Evolutionary conservation across 2,329 filamentous ascomycete genomes (phyloP).

Genomic region (Fusarium nematophilum): DNA sequence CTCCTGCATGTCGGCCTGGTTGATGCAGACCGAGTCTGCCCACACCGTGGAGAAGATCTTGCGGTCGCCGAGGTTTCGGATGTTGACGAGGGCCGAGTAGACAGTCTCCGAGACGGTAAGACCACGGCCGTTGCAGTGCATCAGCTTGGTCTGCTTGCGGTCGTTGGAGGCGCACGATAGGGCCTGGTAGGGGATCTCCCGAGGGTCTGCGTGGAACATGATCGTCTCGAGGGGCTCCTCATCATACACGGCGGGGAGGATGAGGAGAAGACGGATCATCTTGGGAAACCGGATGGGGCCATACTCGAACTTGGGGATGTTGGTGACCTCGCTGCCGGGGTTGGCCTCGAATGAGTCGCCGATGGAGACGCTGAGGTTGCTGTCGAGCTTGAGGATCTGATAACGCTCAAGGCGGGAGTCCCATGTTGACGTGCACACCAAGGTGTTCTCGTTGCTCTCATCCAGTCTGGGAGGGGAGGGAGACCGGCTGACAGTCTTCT

Average conservation of each 20-base stretch:
- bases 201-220: constrained; percentile 12
- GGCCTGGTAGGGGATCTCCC: constrained; percentile 10
- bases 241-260: constrained; percentile 6
- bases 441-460: constrained; percentile 16
- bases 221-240: constrained; percentile 14
- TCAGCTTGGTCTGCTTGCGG: constrained; percentile 13
- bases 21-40: constrained; percentile 10
- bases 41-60: constrained; percentile 15
- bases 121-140: constrained; percentile 14
- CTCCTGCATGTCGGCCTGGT: constrained; percentile 10
- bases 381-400: constrained; percentile 12
- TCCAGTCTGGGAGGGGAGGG: constrained; percentile 11
- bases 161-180: constrained; percentile 11
- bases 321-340: constrained; percentile 9
- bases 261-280: constrained; percentile 13
- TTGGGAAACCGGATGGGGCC: constrained; percentile 10
- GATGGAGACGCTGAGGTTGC: constrained; percentile 10
- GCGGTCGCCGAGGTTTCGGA: constrained; percentile 11
- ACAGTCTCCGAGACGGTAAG: constrained; percentile 5
- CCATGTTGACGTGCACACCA: constrained; percentile 14
- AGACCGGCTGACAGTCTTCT: not conserved
- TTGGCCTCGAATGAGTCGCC: constrained; percentile 11
- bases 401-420: constrained; percentile 11
- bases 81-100: constrained; percentile 12
- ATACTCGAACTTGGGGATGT: constrained; percentile 14